Conservation (phyloP, 495 filamentous ascomycete genomes). For the Clohesyomyces aquaticus region DNA sequence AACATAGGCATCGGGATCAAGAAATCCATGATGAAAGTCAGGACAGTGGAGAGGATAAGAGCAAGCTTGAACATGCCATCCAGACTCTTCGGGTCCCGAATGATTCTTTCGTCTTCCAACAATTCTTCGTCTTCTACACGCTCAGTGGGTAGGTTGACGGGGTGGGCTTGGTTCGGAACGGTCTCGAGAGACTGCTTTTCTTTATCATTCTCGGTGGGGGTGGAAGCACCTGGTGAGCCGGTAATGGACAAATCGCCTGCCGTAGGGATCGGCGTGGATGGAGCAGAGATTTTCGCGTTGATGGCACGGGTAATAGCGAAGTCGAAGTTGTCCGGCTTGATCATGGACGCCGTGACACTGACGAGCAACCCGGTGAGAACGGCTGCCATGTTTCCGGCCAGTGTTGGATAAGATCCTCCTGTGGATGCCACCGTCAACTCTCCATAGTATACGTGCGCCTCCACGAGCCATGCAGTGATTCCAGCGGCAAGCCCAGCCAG, state of each 20-base stretch:
- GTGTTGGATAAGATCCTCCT: slow-evolving; percentile 80
- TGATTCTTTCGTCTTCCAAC: not conserved
- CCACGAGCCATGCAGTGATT: slow-evolving; percentile 87
- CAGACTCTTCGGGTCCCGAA: not conserved
- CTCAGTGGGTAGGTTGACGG: not conserved
- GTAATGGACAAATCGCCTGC: not conserved
- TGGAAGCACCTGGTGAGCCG: not conserved
- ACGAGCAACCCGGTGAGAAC: slow-evolving; percentile 71
- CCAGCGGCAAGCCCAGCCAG: slow-evolving; percentile 74
- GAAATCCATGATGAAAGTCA: slow-evolving; percentile 3
- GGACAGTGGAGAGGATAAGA: not conserved
- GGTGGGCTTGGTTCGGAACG: not conserved
- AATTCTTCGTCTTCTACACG: not conserved
- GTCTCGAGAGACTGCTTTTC: too few relatives aligned
- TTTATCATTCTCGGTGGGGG: not conserved
- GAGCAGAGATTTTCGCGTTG: not conserved
- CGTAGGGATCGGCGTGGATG: not conserved
- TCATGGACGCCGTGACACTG: slow-evolving; percentile 78
- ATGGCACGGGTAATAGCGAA: slow-evolving; percentile 5
- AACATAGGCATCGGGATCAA: slow-evolving; percentile 4
- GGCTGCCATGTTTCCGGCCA: slow-evolving; percentile 80
- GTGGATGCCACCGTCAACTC: slow-evolving; percentile 72
- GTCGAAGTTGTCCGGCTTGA: slow-evolving; percentile 38
- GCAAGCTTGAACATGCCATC: not conserved
- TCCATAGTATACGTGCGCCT: slow-evolving; percentile 69